phyloP scores from a whole-genome alignment of 2,329 filamentous ascomycete species.

The Decorospora gaudefroyi region DNA sequence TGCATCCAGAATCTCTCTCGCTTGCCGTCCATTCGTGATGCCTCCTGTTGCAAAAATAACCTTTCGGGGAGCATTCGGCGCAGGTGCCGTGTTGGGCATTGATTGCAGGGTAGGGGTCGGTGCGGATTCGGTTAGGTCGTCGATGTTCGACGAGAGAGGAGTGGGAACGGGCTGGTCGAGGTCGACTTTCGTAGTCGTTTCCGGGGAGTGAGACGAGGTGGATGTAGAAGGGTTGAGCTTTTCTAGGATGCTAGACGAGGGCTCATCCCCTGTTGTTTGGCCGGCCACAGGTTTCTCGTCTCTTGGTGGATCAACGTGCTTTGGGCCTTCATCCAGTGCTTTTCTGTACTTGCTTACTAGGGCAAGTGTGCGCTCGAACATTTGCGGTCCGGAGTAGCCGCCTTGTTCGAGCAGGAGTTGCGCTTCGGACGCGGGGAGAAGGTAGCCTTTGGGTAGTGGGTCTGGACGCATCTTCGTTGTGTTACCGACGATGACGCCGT shows the following conservation, averaged over 20 bases:
- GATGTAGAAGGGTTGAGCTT: slow-evolving; percentile 18
- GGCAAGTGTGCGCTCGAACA: slow-evolving; percentile 78
- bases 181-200: slow-evolving; percentile 25
- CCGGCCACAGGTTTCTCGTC: slow-evolving; percentile 15
- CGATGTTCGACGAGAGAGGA: slow-evolving; percentile 31
- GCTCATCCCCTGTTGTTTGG: slow-evolving; percentile 17
- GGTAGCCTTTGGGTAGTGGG: slow-evolving; percentile 68
- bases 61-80: slow-evolving; percentile 58
- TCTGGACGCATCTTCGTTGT: slow-evolving; percentile 84
- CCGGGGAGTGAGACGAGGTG: slow-evolving; percentile 8
- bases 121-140: slow-evolving; percentile 38
- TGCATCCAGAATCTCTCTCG: slow-evolving; percentile 77
- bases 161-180: slow-evolving; percentile 26
- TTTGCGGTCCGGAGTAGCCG: slow-evolving; percentile 86
- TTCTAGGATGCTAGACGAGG: slow-evolving; percentile 19
- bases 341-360: slow-evolving; percentile 78
- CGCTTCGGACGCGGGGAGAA: slow-evolving; percentile 68
- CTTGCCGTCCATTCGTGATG: slow-evolving; percentile 86
- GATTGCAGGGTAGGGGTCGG: slow-evolving; percentile 31
- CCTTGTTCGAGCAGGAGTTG: slow-evolving; percentile 74
- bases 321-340: slow-evolving; percentile 53
- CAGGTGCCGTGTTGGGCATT: slow-evolving; percentile 28
- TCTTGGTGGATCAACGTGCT: slow-evolving; percentile 17
- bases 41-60: slow-evolving; percentile 93
- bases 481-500: slow-evolving; percentile 96